Base-by-base conservation (phyloP, 108 stramenopile species). In the Cafeteria roenbergensis region DNA sequence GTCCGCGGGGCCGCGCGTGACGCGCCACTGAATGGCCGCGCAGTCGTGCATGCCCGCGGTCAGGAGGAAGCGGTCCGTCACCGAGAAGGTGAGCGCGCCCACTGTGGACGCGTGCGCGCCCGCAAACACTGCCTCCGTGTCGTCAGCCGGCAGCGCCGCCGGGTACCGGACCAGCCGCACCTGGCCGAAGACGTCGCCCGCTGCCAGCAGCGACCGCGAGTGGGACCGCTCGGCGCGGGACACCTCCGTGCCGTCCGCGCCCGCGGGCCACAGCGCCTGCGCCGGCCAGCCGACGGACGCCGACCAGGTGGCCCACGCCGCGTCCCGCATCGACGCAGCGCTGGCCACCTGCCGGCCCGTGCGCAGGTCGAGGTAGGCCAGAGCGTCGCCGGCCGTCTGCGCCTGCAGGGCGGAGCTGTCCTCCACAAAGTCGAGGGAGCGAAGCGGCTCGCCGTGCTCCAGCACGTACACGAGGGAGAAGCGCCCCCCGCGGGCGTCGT, bases 151-250 rank as follows among this genome's bases (percentile, higher is more conserved):
- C 42, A 17, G 42, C 24, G 24, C 51, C 57, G 57, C 55, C 17
- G 74, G 74, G 53, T 67, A 78, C 12, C 56, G 38, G 66, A 50
- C 74, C 25, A 78, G 77, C 28, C 65, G 66, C 12, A 78, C 65
- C 9, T 55, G 25, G 33, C 70, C 70, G 33, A 53, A 67, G 31
- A 74, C 77, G 48, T 73, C 77, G 12, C 63, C 73, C 33, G 77
- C 71, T 25, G 56, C 72, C 0, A 73, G 29, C 0, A 73, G 64
- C 1, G 27, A 2, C n/a, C 62, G 59, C 28, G 14, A 36, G 0
- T n/a, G 54, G 52, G 69, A 62, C 34, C 69, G 25, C 21, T 55
- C 63, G 4, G 42, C 48, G 1, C 73, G 59, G 50, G 68, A 68
- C 57, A 75, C 35, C 34, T 75, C 74, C 21, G 68, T 75, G 25